Evolutionary conservation across 306 rosid genomes (phyloP), one percentile per base, ranked within the genome.

Genomic region (Dryas octopetala): DNA sequence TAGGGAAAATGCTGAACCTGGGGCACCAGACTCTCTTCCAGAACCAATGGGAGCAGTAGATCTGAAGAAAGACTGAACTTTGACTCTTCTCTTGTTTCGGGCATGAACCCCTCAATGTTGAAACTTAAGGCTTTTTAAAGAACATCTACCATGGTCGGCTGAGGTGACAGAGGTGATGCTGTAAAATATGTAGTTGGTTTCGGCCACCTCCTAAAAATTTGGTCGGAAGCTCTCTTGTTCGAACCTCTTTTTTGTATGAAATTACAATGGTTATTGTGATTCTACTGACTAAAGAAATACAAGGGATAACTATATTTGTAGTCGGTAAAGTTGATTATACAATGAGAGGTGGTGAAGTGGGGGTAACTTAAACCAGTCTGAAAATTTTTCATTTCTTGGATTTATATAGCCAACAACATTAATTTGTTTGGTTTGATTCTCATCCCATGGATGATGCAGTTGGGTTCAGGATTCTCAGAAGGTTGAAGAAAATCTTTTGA

Each of bases 21-120:
- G 60, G 70, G 77, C 71, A 50, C 63, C 68, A 48, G 85, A 78
- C 62, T 65, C 83, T 67, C 52, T 55, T 54, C 68, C 81, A 5
- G 84, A 84, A 76, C 23, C 82, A 1, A 86, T 40, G 48, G 83
- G 71, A 68, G 82, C 65, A 12, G 82, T 23, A 17, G 82, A 81
- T 68, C 70, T 76, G 69, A 92, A 92, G 87, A 78, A 76, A 69
- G 97, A 92, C 61, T 92, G 83, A 87, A 61, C 47, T 50, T 62
- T 55, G 67, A 66, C 54, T 55, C 49, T 28, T 51, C 32, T 32
- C 32, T 11, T 60, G 28, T 62, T 28, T 11, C 6, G 16, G 7
- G 44, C 45, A 13, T 61, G 66, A 61, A 61, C 66, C 66, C 13
- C 5, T 2, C 17, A 12, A 61, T 13, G 41, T 4, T 12, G 4